These are phyloP conservation scores for Trichophaea hybrida DNA, from an alignment of 2,329 filamentous ascomycete species.

Conservation along the genomic window DNA sequence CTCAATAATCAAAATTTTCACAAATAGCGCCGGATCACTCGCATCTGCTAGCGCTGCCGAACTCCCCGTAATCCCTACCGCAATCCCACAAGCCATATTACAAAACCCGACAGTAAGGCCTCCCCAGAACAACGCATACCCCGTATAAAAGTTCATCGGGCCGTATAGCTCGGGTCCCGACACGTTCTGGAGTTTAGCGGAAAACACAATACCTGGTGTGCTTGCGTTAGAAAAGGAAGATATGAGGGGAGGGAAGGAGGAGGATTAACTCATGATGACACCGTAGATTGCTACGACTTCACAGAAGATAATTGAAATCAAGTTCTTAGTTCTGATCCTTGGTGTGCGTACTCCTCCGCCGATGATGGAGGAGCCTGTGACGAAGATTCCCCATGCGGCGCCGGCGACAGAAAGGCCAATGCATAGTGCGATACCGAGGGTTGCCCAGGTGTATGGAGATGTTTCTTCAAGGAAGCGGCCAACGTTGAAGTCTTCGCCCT, in stretches of 20 bases:
- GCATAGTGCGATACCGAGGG: constrained; percentile 78
- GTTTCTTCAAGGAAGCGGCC: constrained; percentile 88
- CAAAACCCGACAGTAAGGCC: constrained; percentile 89
- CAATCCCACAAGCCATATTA: constrained; percentile 90
- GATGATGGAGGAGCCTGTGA: constrained; percentile 92
- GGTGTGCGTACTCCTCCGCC: constrained; percentile 93
- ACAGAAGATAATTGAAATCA: constrained; percentile 99
- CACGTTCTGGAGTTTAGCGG: constrained; percentile 56
- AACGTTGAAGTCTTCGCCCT: constrained; percentile 86
- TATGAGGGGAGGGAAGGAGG: background rate
- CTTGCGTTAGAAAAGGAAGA: background rate
- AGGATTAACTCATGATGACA: constrained; percentile 68
- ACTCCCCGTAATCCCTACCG: constrained; percentile 95
- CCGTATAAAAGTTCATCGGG: constrained; percentile 76
- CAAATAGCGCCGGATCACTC: constrained; percentile 84
- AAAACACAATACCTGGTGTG: constrained; percentile 66
- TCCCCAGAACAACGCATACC: constrained; percentile 90
- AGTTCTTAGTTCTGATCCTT: constrained; percentile 95
- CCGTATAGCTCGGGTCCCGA: constrained; percentile 52
- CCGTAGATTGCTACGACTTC: constrained; percentile 99
- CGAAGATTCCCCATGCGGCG: constrained; percentile 96
- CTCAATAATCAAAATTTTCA: constrained; percentile 97
- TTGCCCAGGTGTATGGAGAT: constrained; percentile 89
- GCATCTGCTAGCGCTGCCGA: constrained; percentile 93
- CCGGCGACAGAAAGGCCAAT: constrained; percentile 93